Percentiles rank a stretch among this genome's conserved stretches.
These are phyloP conservation scores for Solanum chacoense DNA, from an alignment of 305 asterid genomes.

Conservation along the genomic window DNA sequence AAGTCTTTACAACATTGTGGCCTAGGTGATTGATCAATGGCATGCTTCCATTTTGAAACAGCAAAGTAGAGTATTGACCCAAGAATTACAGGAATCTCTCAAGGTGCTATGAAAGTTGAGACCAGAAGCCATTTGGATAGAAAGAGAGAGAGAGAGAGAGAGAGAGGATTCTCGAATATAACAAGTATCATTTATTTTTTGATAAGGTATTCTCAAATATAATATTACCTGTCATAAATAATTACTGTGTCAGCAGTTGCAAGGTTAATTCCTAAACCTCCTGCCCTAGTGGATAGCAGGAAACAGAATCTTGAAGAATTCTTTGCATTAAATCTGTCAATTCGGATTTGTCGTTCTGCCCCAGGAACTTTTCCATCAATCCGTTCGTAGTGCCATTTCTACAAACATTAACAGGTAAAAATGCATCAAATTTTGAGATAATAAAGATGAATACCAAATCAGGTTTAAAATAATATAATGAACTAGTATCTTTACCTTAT, in stretches of 20 bases:
- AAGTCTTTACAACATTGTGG: background rate
- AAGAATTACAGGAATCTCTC: background rate
- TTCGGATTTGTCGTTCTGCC: slow-evolving; percentile 92
- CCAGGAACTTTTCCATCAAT: slow-evolving; percentile 97
- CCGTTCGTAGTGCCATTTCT: slow-evolving; percentile 93
- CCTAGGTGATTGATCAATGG: background rate
- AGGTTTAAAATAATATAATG: slow-evolving; percentile 3
- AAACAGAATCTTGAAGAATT: slow-evolving; percentile 91
- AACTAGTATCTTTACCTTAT: slow-evolving; percentile 35
- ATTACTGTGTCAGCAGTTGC: slow-evolving; percentile 99
- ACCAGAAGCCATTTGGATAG: background rate
- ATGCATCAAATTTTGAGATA: slow-evolving; percentile 1
- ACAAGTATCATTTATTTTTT: background rate
- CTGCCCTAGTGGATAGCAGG: slow-evolving; percentile 96
- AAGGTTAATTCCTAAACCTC: slow-evolving; percentile 97
- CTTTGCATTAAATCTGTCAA: slow-evolving; percentile 92
- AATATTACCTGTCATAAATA: slow-evolving; percentile 82
- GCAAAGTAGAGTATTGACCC: background rate
- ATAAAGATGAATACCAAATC: background rate
- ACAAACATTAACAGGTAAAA: slow-evolving; percentile 14
- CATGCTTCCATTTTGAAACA: background rate
- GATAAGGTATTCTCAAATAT: background rate
- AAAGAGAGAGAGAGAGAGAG: background rate
- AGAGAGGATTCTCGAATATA: background rate
- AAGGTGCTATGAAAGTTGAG: background rate